phyloP scores from a whole-genome alignment of 2,329 filamentous ascomycete genomes.

The Zalaria obscura region DNA sequence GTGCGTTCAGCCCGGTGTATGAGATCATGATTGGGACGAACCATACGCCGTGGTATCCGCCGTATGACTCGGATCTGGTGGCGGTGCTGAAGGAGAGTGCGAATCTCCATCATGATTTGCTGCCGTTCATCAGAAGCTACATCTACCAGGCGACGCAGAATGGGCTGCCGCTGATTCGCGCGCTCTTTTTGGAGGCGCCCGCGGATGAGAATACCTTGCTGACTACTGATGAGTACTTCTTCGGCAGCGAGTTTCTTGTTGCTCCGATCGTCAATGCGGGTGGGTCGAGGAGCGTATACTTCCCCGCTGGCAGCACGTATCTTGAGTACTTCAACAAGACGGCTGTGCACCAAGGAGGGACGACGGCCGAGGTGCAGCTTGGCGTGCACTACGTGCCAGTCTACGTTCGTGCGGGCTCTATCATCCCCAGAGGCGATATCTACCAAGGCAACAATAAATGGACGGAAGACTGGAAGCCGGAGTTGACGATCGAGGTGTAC shows the following conservation, averaged over 20 bases:
- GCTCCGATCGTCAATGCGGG: conserved; percentile 18
- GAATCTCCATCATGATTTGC: conserved; percentile 17
- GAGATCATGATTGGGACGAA: conserved; percentile 20
- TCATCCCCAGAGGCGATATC: conserved; percentile 19
- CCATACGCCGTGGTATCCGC: conserved; percentile 18
- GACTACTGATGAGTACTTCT: conserved; percentile 18
- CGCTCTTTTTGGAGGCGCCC: conserved; percentile 20
- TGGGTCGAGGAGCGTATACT: conserved; percentile 16
- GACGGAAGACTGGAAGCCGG: conserved; percentile 17
- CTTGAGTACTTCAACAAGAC: conserved; percentile 21
- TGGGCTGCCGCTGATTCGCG: conserved; percentile 20
- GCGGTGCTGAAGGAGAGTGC: conserved; percentile 18
- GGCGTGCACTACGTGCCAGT: conserved; percentile 16
- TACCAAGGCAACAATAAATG: conserved; percentile 21
- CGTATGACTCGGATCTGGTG: conserved; percentile 16
- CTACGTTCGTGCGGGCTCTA: conserved; percentile 19
- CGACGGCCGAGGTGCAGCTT: conserved; percentile 8
- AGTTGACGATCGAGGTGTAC: conserved; percentile 17
- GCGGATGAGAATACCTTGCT: conserved; percentile 12
- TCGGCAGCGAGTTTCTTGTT: conserved; percentile 19
- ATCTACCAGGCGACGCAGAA: conserved; percentile 15
- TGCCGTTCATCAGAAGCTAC: conserved; percentile 20
- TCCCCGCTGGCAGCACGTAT: conserved; percentile 15
- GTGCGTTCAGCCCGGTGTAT: conserved; percentile 21
- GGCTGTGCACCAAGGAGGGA: conserved; percentile 12